phyloP scores from a whole-genome alignment of 1,139 yeast species.

The Debaryomyces nepalensis region DNA sequence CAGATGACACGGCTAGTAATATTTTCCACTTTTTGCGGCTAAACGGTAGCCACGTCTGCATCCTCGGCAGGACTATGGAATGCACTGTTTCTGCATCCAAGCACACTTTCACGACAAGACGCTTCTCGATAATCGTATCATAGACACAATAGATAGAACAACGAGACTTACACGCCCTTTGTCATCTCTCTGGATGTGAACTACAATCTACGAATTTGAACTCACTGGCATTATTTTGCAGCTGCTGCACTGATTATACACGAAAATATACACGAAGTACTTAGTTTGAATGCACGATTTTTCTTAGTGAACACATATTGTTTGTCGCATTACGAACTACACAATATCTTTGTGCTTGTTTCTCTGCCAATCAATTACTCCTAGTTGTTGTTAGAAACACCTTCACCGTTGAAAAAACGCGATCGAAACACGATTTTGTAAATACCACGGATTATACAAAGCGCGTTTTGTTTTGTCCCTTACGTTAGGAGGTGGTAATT shows the following conservation, averaged over 20 bases:
- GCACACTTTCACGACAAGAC: no score
- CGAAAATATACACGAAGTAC: not conserved
- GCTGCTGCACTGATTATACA: not conserved
- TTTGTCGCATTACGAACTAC: not conserved
- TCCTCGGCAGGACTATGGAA: no score
- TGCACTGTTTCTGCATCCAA: no score
- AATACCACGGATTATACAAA: conserved; percentile 4
- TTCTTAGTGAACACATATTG: not conserved
- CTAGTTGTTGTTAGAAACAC: conserved; percentile 3
- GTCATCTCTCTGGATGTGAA: no score
- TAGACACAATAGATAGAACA: no score
- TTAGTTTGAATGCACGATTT: not conserved
- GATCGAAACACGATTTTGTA: conserved; percentile 6
- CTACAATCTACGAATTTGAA: no score
- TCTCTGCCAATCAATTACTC: not conserved
- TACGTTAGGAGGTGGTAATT: conserved; percentile 2
- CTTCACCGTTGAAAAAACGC: conserved; percentile 7
- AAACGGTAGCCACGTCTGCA: no score
- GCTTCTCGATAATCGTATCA: no score
- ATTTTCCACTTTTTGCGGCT: no score
- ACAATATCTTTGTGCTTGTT: not conserved
- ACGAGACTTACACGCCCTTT: no score
- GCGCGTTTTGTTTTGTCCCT: conserved; percentile 12
- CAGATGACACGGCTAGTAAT: no score
- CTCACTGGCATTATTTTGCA: no score